Percentiles rank a stretch among this genome's conserved stretches.
Evolutionary conservation across 2,329 filamentous ascomycete genomes (phyloP).

Genomic region (Penicillium sp.): DNA sequence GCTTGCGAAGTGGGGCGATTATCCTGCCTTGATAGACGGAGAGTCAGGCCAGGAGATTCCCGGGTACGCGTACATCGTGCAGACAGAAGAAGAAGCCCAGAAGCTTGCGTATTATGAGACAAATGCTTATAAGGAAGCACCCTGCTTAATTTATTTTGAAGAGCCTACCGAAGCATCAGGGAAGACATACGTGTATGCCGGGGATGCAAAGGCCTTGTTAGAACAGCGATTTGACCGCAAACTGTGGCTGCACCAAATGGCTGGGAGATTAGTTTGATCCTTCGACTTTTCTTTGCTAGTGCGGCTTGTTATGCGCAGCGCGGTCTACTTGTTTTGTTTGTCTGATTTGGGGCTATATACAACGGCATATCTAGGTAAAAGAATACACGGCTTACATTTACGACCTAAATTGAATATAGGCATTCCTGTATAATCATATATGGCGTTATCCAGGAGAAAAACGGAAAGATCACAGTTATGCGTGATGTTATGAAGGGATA

Average conservation of each 20-base stretch:
- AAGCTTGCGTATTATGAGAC: slow-evolving; percentile 9
- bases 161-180: slow-evolving; percentile 10
- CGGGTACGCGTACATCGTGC: slow-evolving; percentile 14
- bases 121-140: slow-evolving; percentile 3
- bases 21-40: slow-evolving; percentile 16
- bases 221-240: slow-evolving; percentile 24
- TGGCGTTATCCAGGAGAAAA: too few relatives aligned
- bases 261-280: not conserved
- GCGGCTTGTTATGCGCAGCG: too few relatives aligned
- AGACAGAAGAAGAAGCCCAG: slow-evolving; percentile 9
- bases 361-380: too few relatives aligned
- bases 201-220: slow-evolving; percentile 22
- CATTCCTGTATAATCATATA: too few relatives aligned
- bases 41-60: slow-evolving; percentile 9
- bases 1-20: slow-evolving; percentile 17
- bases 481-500: too few relatives aligned
- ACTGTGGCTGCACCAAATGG: not conserved
- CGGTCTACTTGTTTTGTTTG: too few relatives aligned
- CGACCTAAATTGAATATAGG: too few relatives aligned
- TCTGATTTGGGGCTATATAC: too few relatives aligned
- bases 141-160: slow-evolving; percentile 3
- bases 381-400: too few relatives aligned
- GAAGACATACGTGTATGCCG: slow-evolving; percentile 29
- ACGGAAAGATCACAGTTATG: too few relatives aligned
- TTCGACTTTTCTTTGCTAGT: too few relatives aligned